Conservation (phyloP, 305 asterid genomes). For the Ilex paraguariensis region DNA sequence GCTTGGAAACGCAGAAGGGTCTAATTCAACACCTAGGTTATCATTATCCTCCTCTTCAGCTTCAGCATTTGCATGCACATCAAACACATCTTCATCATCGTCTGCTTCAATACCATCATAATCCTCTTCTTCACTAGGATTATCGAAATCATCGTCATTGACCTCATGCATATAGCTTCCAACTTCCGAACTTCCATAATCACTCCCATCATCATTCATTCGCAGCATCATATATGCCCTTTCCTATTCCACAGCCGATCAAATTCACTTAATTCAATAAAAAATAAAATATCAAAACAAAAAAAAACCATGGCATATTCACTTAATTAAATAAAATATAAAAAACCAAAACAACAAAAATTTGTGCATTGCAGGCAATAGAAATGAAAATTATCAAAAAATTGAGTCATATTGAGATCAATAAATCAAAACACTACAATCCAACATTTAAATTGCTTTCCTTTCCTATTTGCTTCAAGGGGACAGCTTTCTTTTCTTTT, state of each 20-base stretch:
- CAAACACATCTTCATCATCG: slow-evolving; percentile 53
- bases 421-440: too few species aligned
- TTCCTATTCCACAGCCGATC: slow-evolving; percentile 44
- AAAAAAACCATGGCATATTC: too few species aligned
- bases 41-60: slow-evolving; percentile 38
- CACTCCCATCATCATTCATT: slow-evolving; percentile 47
- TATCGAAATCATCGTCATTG: neutral
- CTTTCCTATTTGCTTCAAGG: too few species aligned
- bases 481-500: too few species aligned
- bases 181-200: neutral
- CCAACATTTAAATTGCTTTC: too few species aligned
- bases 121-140: too few species aligned
- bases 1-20: slow-evolving; percentile 78
- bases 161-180: neutral
- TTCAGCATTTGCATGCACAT: slow-evolving; percentile 51
- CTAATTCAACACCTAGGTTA: slow-evolving; percentile 51
- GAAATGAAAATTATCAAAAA: too few species aligned
- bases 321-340: too few species aligned
- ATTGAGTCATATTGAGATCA: too few species aligned
- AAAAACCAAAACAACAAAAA: too few species aligned
- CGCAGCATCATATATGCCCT: slow-evolving; percentile 96
- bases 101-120: slow-evolving; percentile 44
- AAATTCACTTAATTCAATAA: neutral
- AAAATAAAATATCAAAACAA: too few species aligned
- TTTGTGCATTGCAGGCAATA: too few species aligned